Evolutionary conservation across 345 rosid species (phyloP), one percentile per base, ranked within the genome.

Genomic region (Clausena lansium): DNA sequence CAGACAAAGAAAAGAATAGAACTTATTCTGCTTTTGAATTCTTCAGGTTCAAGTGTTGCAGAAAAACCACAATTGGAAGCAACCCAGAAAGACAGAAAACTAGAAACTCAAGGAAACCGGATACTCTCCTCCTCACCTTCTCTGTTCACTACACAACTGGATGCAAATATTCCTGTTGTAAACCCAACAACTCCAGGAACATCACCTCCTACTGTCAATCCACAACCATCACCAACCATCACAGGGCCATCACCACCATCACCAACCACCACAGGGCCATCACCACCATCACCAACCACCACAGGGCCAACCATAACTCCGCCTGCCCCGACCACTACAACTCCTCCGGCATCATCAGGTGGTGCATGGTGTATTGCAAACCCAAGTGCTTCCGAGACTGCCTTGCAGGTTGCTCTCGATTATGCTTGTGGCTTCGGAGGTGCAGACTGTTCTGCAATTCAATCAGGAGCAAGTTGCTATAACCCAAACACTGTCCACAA

Each of bases 381-480:
- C 61, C 88, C 95, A 58, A 75, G 81, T 66, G 92, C 99, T 71
- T 90, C 98, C 0, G 75, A 85, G 54, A 96, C 98, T 54, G 89
- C 97, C 63, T 82, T 94, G 67, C 99, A 96, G 78, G 99, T 96
- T 57, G 98, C 99, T 71, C 85, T 96, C 65, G 99, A 96, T 83
- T 96, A 94, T 24, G 98, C 98, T 35, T 96, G 99, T 38, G 98
- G 99, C 52, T 94, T 88, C 54, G 98, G 98, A 63, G 98, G 98
- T 54, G 89, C 99, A 54, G 99, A 94, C 79, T 96, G 99, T 84
- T 89, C 97, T 0, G 79, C 90, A 33, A 73, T 94, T 82, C 98
- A 94, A 85, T 69, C 86, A 7, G 95, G 93, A 63, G 95, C 72
- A 71, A 85, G 85, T 79, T 96, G 99, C 74, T 92, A 89, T 77